These are phyloP conservation scores for Clonostachys sp. DNA, from an alignment of 2,329 filamentous ascomycete genomes.

Conservation along the genomic window DNA sequence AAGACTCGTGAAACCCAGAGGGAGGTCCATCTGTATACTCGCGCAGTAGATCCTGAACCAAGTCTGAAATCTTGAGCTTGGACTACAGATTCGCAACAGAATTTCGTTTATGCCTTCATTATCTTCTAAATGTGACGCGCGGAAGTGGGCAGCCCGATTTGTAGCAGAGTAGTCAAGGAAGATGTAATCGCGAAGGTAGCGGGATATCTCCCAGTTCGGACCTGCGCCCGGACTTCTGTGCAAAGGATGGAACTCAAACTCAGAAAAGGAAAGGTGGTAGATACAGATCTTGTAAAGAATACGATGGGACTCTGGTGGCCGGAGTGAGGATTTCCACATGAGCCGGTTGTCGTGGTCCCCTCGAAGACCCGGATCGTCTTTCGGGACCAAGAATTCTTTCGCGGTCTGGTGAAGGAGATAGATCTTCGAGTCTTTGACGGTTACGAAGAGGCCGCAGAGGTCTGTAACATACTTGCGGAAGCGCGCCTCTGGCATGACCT, in stretches of 20 bases:
- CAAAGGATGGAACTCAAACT: background rate
- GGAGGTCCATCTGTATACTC: background rate
- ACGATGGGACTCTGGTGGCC: background rate
- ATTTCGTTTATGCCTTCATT: background rate
- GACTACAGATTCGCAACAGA: background rate
- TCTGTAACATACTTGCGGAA: constrained; percentile 10
- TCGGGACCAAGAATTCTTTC: constrained; percentile 17
- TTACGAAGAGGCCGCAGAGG: constrained; percentile 23
- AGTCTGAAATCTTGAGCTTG: background rate
- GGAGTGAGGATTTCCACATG: background rate
- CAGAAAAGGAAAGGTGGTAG: background rate
- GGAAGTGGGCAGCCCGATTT: background rate
- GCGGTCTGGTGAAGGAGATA: constrained; percentile 21
- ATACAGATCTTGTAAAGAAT: background rate
- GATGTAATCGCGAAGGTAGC: background rate
- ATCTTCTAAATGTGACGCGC: background rate
- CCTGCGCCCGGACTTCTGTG: background rate
- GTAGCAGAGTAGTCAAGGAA: background rate
- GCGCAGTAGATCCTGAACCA: background rate
- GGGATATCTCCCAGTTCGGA: background rate
- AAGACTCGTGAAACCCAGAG: background rate
- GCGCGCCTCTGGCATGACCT: background rate
- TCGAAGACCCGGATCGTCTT: background rate
- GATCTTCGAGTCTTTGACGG: constrained; percentile 11
- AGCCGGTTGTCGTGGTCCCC: background rate